Evolutionary conservation across 305 asterid species (phyloP).

Genomic region (Solanum aculeatissimum): DNA sequence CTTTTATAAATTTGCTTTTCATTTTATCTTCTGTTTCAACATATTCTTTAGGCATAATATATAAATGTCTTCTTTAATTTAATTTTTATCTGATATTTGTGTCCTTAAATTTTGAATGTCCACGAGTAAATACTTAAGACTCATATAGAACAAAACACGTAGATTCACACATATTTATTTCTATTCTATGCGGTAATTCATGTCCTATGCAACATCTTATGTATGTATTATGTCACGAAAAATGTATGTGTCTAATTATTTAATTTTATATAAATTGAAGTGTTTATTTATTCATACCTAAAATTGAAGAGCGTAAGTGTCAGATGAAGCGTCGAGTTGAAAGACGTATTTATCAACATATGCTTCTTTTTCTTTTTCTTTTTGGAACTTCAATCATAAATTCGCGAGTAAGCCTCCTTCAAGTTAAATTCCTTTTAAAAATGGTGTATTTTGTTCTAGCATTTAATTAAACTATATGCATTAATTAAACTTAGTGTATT

Average conservation of each 20-base stretch:
- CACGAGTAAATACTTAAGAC: not conserved
- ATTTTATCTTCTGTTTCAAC: not conserved
- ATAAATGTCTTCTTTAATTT: not conserved
- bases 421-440: not conserved
- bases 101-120: not conserved
- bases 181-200: not conserved
- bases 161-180: accelerated
- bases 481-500: not conserved
- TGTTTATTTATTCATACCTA: not conserved
- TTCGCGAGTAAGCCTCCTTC: not conserved
- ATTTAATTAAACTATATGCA: not conserved
- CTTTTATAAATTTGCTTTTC: not conserved
- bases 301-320: not conserved
- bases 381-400: not conserved
- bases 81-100: not conserved
- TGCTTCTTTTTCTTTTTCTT: not conserved
- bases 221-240: not conserved
- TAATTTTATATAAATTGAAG: not conserved
- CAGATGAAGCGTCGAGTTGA: not conserved
- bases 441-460: not conserved
- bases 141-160: not conserved
- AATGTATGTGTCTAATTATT: not conserved
- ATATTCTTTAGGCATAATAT: not conserved
- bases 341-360: not conserved
- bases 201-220: not conserved